These are phyloP conservation scores for Fusarium pseudocircinatum DNA, from an alignment of 2,329 filamentous ascomycete species.

Conservation along the genomic window DNA sequence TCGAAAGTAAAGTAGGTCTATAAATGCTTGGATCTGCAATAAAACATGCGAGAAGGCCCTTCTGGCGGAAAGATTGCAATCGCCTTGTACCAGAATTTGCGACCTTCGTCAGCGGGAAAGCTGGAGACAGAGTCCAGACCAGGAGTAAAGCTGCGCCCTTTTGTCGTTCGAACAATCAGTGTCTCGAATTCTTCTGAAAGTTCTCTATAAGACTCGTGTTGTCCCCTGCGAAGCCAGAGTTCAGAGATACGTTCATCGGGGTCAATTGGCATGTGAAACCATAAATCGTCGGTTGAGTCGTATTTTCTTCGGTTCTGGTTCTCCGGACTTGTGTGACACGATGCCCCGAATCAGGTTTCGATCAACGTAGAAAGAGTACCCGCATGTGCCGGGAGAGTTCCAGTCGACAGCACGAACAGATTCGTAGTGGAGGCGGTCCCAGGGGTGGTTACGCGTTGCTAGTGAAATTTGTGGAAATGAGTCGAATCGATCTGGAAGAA, in stretches of 20 bases:
- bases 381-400: not conserved
- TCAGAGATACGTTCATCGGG: not conserved
- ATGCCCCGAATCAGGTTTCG: rapidly evolving
- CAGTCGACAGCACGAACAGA: not conserved
- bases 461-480: not conserved
- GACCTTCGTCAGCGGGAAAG: rapidly evolving
- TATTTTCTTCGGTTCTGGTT: not conserved
- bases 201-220: rapidly evolving
- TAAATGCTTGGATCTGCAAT: not conserved
- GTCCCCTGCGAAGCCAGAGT: not conserved
- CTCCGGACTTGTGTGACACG: not conserved
- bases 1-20: not conserved
- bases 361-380: rapidly evolving
- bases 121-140: rapidly evolving
- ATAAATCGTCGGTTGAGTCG: rapidly evolving
- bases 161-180: not conserved
- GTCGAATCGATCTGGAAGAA: not conserved
- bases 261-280: not conserved
- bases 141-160: not conserved
- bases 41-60: not conserved
- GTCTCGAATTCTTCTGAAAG: not conserved
- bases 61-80: not conserved
- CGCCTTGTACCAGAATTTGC: not conserved
- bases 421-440: not conserved
- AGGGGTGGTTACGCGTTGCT: too few species aligned